A percentile compares a stretch with the other conserved stretches of the same genome.
These are phyloP conservation scores for Aspergillus pseudonomiae DNA, from an alignment of 2,329 filamentous ascomycete genomes.

Conservation along the genomic window DNA sequence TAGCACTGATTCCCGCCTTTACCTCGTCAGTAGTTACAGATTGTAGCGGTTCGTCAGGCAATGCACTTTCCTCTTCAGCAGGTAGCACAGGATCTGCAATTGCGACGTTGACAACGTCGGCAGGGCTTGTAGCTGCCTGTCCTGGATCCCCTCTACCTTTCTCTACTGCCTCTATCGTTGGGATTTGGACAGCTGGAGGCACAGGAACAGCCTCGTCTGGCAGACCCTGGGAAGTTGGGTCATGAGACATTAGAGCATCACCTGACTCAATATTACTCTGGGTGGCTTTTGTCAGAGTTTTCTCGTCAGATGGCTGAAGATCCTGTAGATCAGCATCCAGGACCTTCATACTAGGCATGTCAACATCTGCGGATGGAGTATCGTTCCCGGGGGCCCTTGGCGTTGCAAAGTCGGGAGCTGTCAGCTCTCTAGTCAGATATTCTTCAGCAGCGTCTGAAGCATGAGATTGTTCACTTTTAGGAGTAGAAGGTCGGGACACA, in stretches of 20 bases:
- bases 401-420: background rate
- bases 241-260: background rate
- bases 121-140: conserved; percentile 13
- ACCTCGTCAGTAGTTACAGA: background rate
- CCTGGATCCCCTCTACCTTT: background rate
- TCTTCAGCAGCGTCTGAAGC: conserved; percentile 16
- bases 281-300: background rate
- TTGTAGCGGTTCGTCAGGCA: background rate
- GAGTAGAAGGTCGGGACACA: conserved; percentile 22
- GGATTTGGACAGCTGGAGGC: conserved; percentile 7
- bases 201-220: background rate
- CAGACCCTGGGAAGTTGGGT: conserved; percentile 4
- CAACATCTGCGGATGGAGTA: conserved; percentile 26
- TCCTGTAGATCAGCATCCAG: background rate
- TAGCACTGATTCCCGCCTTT: background rate
- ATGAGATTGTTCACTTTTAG: conserved; percentile 16
- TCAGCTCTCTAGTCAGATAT: conserved; percentile 15
- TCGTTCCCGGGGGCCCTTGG: conserved; percentile 1
- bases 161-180: conserved; percentile 2
- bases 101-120: conserved; percentile 23
- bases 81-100: background rate
- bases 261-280: background rate
- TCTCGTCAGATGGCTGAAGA: conserved; percentile 10
- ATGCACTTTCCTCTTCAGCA: background rate
- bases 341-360: conserved; percentile 29